These are phyloP conservation scores for Rhododendron mucronatum DNA, from an alignment of 148 eudicot species.

Conservation along the genomic window DNA sequence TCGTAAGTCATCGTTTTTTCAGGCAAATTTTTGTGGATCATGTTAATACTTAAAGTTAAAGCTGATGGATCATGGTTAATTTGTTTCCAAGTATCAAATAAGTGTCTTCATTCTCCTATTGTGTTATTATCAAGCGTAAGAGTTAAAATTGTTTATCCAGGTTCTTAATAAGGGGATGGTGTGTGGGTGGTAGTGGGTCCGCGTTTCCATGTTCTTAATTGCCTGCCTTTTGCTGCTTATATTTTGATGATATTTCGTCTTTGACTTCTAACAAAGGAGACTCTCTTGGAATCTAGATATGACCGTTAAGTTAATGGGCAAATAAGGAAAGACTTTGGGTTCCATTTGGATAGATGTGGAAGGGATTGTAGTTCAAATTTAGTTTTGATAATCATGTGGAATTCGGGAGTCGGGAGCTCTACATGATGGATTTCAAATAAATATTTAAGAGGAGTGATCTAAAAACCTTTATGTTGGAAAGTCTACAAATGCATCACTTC, in stretches of 20 bases:
- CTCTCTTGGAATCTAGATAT: not conserved
- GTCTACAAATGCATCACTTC: not conserved
- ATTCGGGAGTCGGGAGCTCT: not conserved
- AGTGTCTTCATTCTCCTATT: not conserved
- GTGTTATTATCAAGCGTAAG: not conserved
- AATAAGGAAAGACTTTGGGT: not conserved
- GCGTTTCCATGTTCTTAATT: not conserved
- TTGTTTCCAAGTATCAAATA: not conserved
- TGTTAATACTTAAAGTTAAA: not conserved
- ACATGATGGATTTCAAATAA: not conserved
- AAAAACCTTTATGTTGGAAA: not conserved
- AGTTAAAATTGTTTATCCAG: not conserved
- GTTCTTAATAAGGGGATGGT: not conserved
- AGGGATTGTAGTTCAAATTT: not conserved
- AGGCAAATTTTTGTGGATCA: not conserved
- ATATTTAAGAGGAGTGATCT: not conserved
- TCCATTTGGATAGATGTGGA: not conserved
- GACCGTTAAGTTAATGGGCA: not conserved
- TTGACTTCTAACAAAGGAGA: not conserved
- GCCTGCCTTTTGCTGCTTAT: not conserved
- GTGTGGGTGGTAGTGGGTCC: not conserved
- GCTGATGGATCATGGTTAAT: not conserved
- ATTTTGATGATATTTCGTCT: not conserved
- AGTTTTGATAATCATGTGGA: not conserved
- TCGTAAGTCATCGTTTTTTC: not conserved